phyloP scores from a whole-genome alignment of 768 basidiomycete genomes.

The Boletus vermiculosoides region DNA sequence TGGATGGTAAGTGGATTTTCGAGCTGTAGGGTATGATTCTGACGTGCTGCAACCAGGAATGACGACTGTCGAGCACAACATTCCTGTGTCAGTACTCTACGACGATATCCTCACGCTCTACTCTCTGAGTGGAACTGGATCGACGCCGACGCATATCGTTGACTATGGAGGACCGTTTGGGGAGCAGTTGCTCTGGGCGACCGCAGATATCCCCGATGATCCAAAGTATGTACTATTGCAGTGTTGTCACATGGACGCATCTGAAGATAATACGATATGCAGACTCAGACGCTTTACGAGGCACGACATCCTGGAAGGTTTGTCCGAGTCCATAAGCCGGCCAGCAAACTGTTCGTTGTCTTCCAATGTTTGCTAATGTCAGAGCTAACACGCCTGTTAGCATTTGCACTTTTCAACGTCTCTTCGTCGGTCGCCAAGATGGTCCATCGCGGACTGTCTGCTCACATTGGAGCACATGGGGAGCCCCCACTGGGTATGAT shows the following conservation, averaged over 20 bases:
- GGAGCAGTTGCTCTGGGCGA: slow-evolving; percentile 69
- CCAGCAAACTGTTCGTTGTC: slow-evolving; percentile 53
- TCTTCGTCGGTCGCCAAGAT: slow-evolving; percentile 67
- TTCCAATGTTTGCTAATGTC: not conserved
- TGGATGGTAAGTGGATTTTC: slow-evolving; percentile 55
- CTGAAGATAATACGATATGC: not conserved
- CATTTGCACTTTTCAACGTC: slow-evolving; percentile 66
- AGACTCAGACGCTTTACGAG: slow-evolving; percentile 64
- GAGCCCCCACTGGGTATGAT: slow-evolving; percentile 71
- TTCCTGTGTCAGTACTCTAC: slow-evolving; percentile 63
- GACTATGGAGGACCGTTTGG: slow-evolving; percentile 74
- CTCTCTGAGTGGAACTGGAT: slow-evolving; percentile 65
- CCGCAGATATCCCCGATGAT: slow-evolving; percentile 61
- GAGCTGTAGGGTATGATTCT: not conserved
- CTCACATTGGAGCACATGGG: slow-evolving; percentile 74
- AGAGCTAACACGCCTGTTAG: slow-evolving; percentile 32
- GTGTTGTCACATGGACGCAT: not conserved
- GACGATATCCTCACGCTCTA: slow-evolving; percentile 66
- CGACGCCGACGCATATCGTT: slow-evolving; percentile 73
- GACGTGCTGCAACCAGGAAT: slow-evolving; percentile 45
- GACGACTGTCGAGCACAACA: slow-evolving; percentile 72
- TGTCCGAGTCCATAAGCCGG: slow-evolving; percentile 60
- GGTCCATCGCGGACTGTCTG: slow-evolving; percentile 58
- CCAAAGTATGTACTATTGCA: slow-evolving; percentile 48
- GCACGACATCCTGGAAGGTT: slow-evolving; percentile 59